Conservation (phyloP, 176 grass and related monocot genomes). For the Ensete glaucum region DNA sequence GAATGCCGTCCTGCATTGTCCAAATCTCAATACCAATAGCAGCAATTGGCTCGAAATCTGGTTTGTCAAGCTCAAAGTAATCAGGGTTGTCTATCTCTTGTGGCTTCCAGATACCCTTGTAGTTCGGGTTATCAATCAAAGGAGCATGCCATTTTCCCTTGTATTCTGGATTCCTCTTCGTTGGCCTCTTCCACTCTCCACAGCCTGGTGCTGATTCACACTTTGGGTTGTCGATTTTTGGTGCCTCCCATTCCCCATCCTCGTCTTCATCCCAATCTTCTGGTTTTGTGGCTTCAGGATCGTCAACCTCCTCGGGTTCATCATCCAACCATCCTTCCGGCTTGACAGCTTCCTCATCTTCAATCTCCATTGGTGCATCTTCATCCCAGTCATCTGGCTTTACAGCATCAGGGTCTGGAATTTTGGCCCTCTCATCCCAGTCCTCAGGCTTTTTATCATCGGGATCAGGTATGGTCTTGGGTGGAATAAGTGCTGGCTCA, state of each 20-base stretch:
- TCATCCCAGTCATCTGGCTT: constrained; percentile 98
- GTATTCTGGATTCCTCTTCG: constrained; percentile 85
- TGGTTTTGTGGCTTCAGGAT: constrained; percentile 76
- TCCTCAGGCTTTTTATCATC: constrained; percentile 97
- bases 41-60: constrained; percentile 73
- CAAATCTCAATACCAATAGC: constrained; percentile 98
- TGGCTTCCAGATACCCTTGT: constrained; percentile 99
- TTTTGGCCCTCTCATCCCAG: constrained; percentile 91
- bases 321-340: constrained; percentile 95
- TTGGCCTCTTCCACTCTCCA: constrained; percentile 90
- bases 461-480: constrained; percentile 87
- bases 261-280: constrained; percentile 99
- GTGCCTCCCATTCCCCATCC: constrained; percentile 97
- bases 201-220: constrained; percentile 92
- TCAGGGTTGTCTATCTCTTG: constrained; percentile 92
- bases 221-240: constrained; percentile 92
- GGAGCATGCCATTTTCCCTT: constrained; percentile 97
- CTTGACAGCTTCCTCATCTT: constrained; percentile 74
- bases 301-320: constrained; percentile 84
- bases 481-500: constrained; percentile 80
- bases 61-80: constrained; percentile 79
- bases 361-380: constrained; percentile 86
- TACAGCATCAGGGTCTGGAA: constrained; percentile 59
- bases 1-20: constrained; percentile 96
- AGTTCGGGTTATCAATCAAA: constrained; percentile 80